Conservation (phyloP, 805 yeast species). For the Cyberlindnera saturnus region DNA sequence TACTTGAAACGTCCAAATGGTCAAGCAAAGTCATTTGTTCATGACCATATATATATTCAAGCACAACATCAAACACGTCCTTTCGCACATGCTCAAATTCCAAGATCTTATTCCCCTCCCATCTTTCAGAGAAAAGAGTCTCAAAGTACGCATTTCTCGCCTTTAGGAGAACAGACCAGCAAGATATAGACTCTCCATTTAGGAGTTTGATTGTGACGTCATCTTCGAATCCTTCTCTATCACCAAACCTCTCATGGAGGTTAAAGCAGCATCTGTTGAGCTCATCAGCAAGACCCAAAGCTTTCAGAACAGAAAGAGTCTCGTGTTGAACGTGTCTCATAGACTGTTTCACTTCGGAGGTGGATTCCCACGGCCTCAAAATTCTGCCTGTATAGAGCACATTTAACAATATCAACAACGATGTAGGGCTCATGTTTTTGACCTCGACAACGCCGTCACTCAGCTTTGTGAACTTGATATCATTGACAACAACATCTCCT, state of each 20-base stretch:
- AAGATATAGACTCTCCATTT: constrained; percentile 36
- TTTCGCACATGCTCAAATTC: constrained; percentile 38
- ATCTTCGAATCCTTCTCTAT: constrained; percentile 4
- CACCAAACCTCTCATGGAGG: constrained; percentile 2
- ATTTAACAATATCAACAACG: constrained; percentile 38
- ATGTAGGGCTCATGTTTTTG: constrained; percentile 13
- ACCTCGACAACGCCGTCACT: constrained; percentile 17
- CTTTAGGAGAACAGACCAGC: constrained; percentile 48
- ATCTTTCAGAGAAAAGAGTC: constrained; percentile 45
- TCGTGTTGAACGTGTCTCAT: constrained; percentile 6
- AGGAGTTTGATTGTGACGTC: constrained; percentile 43
- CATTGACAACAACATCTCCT: constrained; percentile 22
- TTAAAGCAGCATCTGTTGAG: constrained; percentile 7
- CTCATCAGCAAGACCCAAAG: constrained; percentile 12
- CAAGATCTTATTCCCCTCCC: constrained; percentile 35
- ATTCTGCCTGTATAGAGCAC: constrained; percentile 43
- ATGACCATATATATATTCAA: constrained; percentile 54
- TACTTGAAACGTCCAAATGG: constrained; percentile 10
- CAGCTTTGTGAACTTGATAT: constrained; percentile 8
- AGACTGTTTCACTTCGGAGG: constrained; percentile 1
- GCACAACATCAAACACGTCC: constrained; percentile 40
- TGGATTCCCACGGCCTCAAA: constrained; percentile 39
- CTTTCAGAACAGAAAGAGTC: constrained; percentile 7
- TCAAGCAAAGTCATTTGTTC: constrained; percentile 35
- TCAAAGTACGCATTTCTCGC: constrained; percentile 61